Percentiles rank a stretch among this genome's conserved stretches.
phyloP scores from a whole-genome alignment of 2,329 filamentous ascomycete genomes.

The Pestalotiopsis sp. region DNA sequence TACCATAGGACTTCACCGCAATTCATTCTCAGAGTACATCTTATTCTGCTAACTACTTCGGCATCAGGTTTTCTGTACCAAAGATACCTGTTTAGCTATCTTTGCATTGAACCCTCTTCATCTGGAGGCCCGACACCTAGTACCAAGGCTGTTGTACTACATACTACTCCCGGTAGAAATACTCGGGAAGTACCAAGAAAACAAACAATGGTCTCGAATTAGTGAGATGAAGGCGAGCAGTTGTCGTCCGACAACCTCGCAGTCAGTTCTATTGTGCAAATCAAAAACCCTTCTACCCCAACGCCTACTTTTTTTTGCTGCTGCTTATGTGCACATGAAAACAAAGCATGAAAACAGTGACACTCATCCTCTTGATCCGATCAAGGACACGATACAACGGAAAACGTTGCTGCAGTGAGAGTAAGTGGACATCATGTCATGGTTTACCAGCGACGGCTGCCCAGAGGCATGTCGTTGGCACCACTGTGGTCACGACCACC shows the following conservation, averaged over 20 bases:
- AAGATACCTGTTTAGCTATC: background rate
- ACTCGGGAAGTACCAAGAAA: background rate
- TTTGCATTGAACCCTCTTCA: background rate
- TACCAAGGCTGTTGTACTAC: background rate
- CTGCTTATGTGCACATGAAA: constrained; percentile 25
- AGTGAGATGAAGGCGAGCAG: background rate
- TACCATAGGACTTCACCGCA: background rate
- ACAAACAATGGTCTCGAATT: background rate
- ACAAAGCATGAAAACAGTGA: constrained; percentile 20
- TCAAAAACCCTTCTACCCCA: constrained; percentile 28
- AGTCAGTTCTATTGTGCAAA: constrained; percentile 28
- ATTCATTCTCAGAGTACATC: background rate
- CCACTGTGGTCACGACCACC: constrained; percentile 39
- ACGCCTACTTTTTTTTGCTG: constrained; percentile 33
- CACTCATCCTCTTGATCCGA: constrained; percentile 1
- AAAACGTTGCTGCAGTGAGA: background rate
- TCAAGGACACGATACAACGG: background rate
- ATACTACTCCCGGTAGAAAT: background rate
- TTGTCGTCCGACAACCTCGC: background rate
- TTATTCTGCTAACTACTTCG: constrained; percentile 6
- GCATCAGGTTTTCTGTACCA: background rate
- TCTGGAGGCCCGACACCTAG: background rate
- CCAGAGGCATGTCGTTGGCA: constrained; percentile 36
- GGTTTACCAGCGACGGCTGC: constrained; percentile 33
- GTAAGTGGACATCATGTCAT: background rate